Conservation (phyloP, 2,329 filamentous ascomycete species). For the Trichophyton verrucosum region DNA sequence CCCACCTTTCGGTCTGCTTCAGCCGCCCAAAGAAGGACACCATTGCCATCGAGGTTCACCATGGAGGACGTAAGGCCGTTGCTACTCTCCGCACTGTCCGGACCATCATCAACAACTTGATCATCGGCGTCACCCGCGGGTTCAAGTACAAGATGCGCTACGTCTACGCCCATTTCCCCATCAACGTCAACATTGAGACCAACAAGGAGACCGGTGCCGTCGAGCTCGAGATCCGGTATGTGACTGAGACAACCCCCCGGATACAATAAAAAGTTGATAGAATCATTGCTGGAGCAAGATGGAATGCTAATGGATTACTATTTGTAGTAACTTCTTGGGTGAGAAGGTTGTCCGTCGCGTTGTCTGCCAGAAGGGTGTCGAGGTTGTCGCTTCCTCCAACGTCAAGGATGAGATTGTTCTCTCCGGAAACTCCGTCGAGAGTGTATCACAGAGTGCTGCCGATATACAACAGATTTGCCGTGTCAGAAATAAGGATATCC, state of each 20-base stretch:
- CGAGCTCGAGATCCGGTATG: conserved; percentile 95
- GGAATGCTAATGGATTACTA: not conserved
- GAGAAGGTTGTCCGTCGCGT: conserved; percentile 98
- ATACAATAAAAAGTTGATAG: too few relatives aligned
- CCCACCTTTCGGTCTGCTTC: conserved; percentile 95
- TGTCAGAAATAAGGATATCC: conserved; percentile 99
- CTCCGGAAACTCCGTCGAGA: conserved; percentile 87
- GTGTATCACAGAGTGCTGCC: conserved; percentile 93
- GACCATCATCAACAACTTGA: conserved; percentile 96
- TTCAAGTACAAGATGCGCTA: conserved; percentile 99
- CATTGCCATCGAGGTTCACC: conserved; percentile 97
- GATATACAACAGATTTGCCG: conserved; percentile 99
- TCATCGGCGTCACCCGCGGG: conserved; percentile 95
- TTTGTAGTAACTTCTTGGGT: conserved; percentile 82
- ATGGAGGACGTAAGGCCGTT: conserved; percentile 94
- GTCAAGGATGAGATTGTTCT: conserved; percentile 97
- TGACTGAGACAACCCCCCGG: not conserved
- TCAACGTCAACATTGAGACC: conserved; percentile 99
- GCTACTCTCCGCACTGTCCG: conserved; percentile 96
- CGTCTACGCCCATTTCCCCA: conserved; percentile 99
- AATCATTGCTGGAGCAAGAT: not conserved
- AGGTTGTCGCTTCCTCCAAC: conserved; percentile 77
- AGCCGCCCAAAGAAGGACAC: conserved; percentile 69
- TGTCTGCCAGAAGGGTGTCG: conserved; percentile 77
- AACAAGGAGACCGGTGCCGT: conserved; percentile 75